These are phyloP conservation scores for Fusarium ambrosium DNA, from an alignment of 2,329 filamentous ascomycete species.

Conservation along the genomic window DNA sequence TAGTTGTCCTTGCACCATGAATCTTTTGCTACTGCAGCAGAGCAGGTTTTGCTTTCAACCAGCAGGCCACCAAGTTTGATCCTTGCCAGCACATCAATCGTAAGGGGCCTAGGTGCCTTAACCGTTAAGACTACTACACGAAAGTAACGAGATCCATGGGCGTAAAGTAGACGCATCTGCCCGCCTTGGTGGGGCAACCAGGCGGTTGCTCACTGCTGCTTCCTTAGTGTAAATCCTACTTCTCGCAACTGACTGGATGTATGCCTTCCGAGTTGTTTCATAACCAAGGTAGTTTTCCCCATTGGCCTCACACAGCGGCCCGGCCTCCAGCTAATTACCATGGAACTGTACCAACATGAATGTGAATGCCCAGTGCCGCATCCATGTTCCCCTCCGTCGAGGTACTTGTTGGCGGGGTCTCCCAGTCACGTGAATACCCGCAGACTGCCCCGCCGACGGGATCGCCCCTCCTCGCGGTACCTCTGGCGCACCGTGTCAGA, in stretches of 20 bases:
- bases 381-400: background rate
- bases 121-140: background rate
- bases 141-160: background rate
- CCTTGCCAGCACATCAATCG: background rate
- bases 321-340: background rate
- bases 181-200: background rate
- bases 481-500: constrained; percentile 5
- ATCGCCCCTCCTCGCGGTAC: constrained; percentile 8
- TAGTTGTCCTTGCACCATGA: background rate
- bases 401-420: background rate
- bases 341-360: background rate
- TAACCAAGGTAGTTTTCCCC: background rate
- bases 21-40: background rate
- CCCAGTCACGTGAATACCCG: constrained; percentile 5
- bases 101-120: background rate
- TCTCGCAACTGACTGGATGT: background rate
- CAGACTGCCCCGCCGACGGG: background rate
- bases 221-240: background rate
- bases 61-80: background rate
- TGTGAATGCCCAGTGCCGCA: background rate
- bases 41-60: background rate
- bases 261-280: background rate
- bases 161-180: background rate
- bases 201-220: background rate
- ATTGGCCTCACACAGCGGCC: background rate